Evolutionary conservation across 805 yeast species (phyloP), one percentile per base, ranked within the genome.

Genomic region (Maudiozyma pseudohumilis): DNA sequence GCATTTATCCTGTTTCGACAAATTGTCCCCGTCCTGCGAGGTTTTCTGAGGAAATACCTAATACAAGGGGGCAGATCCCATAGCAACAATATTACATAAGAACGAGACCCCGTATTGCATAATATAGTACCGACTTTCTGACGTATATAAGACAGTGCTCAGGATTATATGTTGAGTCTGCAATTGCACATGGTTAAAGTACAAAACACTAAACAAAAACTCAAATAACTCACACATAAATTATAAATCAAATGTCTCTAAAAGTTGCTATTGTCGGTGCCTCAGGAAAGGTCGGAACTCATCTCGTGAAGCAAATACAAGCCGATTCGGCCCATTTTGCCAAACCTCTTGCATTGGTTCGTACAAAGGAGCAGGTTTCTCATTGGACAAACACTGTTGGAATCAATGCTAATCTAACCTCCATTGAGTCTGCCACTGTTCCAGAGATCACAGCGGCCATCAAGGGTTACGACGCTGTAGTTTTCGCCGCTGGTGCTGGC

Each of bases 401-500:
- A 6, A 49, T 59, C 3, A 47, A 59, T 9, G 60, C 71, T 4
- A 47, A 58, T 10, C 54, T 63, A 10, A 63, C 71, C 18, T 58
- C 65, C 26, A 52, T 72, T 34, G 65, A 65, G 25, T 60, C 61
- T 6, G 51, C 63, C 1, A 45, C 58, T 2, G 60, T 62, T 2
- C 47, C 43, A 1, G 56, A 63, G 3, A 51, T 75, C 23, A 56
- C 65, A 0, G 43, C 50, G 2, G 59, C 56, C 0, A 48, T 77
- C 25, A 52, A 57, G 29, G 78, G 75, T 3, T 65, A 62, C 26
- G 74, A 73, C 45, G 75, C 75, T 7, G 74, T 77, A 4, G 73
- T 77, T 1, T 74, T 75, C 60, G 59, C 71, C 28, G 82, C 80
- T 0, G 83, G 83, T 7, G 74, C 80, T 2, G 77, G 74, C 16